Percentiles rank a stretch among this genome's conserved stretches.
Evolutionary conservation across 2,329 filamentous ascomycete genomes (phyloP).

Genomic region (Apiospora pterosperma): DNA sequence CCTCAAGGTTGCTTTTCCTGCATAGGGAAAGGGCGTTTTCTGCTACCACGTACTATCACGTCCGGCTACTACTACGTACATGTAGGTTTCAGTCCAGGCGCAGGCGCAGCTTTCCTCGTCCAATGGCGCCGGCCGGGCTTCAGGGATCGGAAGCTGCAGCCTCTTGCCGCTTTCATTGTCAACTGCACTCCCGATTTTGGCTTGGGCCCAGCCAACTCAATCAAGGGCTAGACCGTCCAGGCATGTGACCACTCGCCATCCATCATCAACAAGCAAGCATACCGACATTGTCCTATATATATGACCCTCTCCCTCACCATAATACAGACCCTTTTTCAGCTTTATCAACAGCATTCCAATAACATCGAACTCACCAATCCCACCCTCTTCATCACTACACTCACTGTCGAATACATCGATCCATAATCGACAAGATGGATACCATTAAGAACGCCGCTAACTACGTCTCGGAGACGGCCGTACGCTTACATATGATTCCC

Average conservation of each 20-base stretch:
- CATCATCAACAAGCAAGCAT: background rate
- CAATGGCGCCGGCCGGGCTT: background rate
- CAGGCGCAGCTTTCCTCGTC: background rate
- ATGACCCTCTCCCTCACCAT: background rate
- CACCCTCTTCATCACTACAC: no score
- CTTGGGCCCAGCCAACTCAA: background rate
- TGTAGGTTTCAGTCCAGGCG: background rate
- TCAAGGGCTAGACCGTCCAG: background rate
- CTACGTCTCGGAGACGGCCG: conserved; percentile 63
- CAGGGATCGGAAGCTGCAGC: background rate
- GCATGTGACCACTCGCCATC: background rate
- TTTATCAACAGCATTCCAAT: background rate
- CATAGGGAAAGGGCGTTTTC: background rate
- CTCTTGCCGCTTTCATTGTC: background rate
- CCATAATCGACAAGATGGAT: conserved; percentile 45
- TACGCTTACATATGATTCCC: no score
- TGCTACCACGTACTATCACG: no score
- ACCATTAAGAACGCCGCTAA: conserved; percentile 60
- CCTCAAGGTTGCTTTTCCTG: background rate
- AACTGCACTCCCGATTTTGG: background rate
- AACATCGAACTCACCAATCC: background rate
- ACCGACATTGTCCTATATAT: background rate
- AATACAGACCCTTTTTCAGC: background rate
- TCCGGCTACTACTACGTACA: background rate
- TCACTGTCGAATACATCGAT: no score